Evolutionary conservation across 352 stramenopile genomes (phyloP).

Genomic region (Pythium periplocum): DNA sequence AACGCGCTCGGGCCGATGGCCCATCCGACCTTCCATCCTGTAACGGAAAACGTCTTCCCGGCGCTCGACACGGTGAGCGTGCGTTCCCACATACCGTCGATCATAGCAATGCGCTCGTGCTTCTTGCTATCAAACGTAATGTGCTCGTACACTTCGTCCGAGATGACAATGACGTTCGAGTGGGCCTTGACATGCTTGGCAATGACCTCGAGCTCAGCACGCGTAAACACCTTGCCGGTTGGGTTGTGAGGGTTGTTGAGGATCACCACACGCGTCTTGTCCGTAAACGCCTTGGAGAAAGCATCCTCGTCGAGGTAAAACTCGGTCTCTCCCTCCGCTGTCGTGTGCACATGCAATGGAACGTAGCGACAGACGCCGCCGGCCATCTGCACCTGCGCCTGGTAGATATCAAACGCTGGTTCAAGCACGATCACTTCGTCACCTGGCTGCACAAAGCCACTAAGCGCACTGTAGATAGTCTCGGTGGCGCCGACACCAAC

Average conservation of each 20-base stretch:
- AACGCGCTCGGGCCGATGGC: constrained; percentile 77
- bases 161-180: constrained; percentile 91
- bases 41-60: constrained; percentile 92
- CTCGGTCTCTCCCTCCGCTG: constrained; percentile 33
- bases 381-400: constrained; percentile 83
- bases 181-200: constrained; percentile 81
- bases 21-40: constrained; percentile 93
- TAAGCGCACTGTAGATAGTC: constrained; percentile 92
- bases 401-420: constrained; percentile 97
- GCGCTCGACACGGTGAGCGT: constrained; percentile 89
- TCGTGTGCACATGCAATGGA: constrained; percentile 56
- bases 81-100: constrained; percentile 81
- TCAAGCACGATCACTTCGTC: constrained; percentile 97
- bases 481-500: constrained; percentile 93
- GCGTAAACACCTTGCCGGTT: constrained; percentile 97
- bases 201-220: constrained; percentile 91
- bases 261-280: constrained; percentile 92
- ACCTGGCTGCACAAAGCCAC: constrained; percentile 89
- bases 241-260: constrained; percentile 99
- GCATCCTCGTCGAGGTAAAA: constrained; percentile 85
- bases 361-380: constrained; percentile 78
- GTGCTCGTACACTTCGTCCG: constrained; percentile 98
- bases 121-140: constrained; percentile 86
- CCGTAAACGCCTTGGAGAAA: constrained; percentile 84
- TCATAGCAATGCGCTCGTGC: constrained; percentile 64